Conservation (phyloP, 2,329 filamentous ascomycete species). For the Microcyclosporella mali region DNA sequence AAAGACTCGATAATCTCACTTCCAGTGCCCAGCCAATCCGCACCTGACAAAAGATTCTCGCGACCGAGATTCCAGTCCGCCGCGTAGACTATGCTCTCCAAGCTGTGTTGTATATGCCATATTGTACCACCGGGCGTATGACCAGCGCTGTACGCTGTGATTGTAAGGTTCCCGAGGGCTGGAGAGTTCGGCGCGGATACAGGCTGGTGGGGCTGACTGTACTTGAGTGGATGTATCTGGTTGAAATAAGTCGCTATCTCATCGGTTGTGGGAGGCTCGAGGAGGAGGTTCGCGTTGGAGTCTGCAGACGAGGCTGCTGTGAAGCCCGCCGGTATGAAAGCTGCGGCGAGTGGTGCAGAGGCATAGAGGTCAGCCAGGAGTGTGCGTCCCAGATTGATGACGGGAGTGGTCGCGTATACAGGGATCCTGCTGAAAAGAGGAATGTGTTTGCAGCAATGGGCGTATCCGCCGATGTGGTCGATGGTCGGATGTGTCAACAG, state of each 20-base stretch:
- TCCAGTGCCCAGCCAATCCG: constrained; percentile 88
- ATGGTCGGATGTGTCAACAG: constrained; percentile 91
- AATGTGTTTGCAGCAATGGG: constrained; percentile 94
- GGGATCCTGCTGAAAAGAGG: constrained; percentile 87
- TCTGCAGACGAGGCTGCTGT: constrained; percentile 39
- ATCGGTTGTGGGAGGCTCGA: constrained; percentile 68
- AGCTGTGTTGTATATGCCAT: constrained; percentile 95
- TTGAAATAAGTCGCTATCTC: constrained; percentile 92
- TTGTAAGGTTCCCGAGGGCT: constrained; percentile 80
- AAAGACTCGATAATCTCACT: constrained; percentile 90
- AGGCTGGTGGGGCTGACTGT: constrained; percentile 92
- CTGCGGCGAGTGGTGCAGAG: constrained; percentile 80
- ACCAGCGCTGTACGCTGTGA: constrained; percentile 94
- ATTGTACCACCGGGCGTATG: constrained; percentile 95
- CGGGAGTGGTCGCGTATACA: constrained; percentile 87
- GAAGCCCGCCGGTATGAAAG: constrained; percentile 72
- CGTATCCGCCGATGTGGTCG: constrained; percentile 85
- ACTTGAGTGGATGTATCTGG: constrained; percentile 85
- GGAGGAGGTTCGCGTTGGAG: constrained; percentile 53
- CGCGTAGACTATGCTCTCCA: constrained; percentile 95
- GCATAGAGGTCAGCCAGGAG: constrained; percentile 87
- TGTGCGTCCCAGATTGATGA: constrained; percentile 86
- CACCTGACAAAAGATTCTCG: constrained; percentile 89
- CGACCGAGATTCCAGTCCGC: constrained; percentile 98
- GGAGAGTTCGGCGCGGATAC: constrained; percentile 80